phyloP scores from a whole-genome alignment of 352 stramenopile genomes.

The Aphanomyces invadans region DNA sequence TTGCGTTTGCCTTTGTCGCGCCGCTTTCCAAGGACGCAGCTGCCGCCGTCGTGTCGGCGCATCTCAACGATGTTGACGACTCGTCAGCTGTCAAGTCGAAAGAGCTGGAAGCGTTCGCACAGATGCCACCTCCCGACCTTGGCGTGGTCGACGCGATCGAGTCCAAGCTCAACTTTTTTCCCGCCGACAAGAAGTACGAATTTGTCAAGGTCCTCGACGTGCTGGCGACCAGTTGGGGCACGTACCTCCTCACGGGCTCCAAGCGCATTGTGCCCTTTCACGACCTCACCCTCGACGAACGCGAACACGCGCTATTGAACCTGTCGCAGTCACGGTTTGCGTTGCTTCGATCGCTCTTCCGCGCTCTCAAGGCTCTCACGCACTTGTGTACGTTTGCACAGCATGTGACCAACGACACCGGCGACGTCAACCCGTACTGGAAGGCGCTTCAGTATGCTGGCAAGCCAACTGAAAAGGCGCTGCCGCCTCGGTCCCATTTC shows the following conservation, averaged over 20 bases:
- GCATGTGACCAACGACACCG: background rate
- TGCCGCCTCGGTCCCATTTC: background rate
- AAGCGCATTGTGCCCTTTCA: slow-evolving; percentile 10
- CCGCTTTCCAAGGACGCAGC: background rate
- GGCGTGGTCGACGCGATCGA: background rate
- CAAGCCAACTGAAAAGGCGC: background rate
- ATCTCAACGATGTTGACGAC: background rate
- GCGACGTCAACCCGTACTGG: slow-evolving; percentile 20
- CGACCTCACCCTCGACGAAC: slow-evolving; percentile 5
- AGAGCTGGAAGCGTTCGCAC: background rate
- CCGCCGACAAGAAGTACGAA: slow-evolving; percentile 8
- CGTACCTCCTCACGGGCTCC: slow-evolving; percentile 7
- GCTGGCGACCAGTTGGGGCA: slow-evolving; percentile 19
- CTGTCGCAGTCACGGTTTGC: slow-evolving; percentile 6
- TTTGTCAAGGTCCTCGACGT: slow-evolving; percentile 6
- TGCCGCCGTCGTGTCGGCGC: slow-evolving; percentile 1
- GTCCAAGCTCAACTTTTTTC: background rate
- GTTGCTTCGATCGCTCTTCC: slow-evolving; percentile 13
- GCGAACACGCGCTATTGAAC: slow-evolving; percentile 1
- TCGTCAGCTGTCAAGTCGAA: background rate
- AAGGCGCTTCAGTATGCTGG: slow-evolving; percentile 15
- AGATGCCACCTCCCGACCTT: background rate
- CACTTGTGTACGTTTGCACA: slow-evolving; percentile 2
- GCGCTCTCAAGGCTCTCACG: slow-evolving; percentile 1
- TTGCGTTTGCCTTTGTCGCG: slow-evolving; percentile 2